Base-by-base conservation (phyloP, 192 early-diverging fungal genomes). In the Geranomyces variabilis region DNA sequence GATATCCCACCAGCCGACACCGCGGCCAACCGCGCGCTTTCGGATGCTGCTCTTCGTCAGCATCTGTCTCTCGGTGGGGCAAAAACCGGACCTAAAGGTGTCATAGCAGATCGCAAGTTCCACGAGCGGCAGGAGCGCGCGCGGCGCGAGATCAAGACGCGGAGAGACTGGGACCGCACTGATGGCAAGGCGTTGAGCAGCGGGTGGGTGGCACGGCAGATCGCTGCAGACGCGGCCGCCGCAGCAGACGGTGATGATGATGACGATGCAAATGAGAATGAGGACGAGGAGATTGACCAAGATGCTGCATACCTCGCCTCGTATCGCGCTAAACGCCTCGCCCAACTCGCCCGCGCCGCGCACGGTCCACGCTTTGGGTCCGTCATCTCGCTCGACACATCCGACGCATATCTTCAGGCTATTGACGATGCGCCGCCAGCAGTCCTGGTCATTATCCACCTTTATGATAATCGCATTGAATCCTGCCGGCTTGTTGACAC, bases 401-500 rank as follows among this genome's bases (percentile, higher is more conserved):
- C 71, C 14, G 80, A 82, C 65, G 77, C 76, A 17, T 87, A 73
- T 66, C 78, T 87, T 29, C 55, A 36, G 8, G 69, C 74, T 26
- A 71, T 87, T 28, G 86, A 88, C 36, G 70, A 78, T 29, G 79
- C 57, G 51, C 65, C 33, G 19, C 75, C 79, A 12, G 24, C 28
- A 13, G 73, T 75, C 0, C 71, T 59, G 1, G 86, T 88, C 24
- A 26, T 88, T 0, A 69, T 87, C 47, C 84, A 87, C 60, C 68
- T 88, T 15, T 88, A 81, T 53, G 75, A 88, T 57, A 74, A 71
- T 15, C 31, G 44, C 33, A 69, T 64, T 21, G 71, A 80, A 44
- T 70, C 70, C 10, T 81, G 95, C 79, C 90, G 93, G 73, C 77
- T 95, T 28, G 89, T 96, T 81, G 92, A 90, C 67, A 71, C 75